phyloP scores from a whole-genome alignment of 306 rosid genomes.

The Pyrus communis region DNA sequence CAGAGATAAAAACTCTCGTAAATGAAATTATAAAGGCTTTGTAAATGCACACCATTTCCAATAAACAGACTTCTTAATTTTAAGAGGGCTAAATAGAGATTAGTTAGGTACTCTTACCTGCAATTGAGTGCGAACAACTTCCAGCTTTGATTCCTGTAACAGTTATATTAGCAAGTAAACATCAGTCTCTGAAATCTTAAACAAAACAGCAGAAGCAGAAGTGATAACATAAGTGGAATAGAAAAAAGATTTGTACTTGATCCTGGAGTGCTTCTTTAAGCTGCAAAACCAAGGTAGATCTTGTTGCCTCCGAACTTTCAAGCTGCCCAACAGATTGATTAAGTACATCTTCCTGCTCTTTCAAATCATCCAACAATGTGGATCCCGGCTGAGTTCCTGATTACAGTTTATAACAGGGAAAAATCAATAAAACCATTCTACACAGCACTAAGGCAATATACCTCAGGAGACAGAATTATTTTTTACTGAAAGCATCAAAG shows the following conservation, averaged over 20 bases:
- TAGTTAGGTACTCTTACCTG: conserved; percentile 48
- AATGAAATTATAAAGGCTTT: neutral
- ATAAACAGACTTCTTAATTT: neutral
- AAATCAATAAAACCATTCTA: neutral
- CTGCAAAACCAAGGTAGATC: conserved; percentile 57
- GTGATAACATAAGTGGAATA: neutral
- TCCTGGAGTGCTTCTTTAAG: conserved; percentile 82
- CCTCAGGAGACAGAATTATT: neutral
- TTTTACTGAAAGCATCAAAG: neutral
- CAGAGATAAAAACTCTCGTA: neutral
- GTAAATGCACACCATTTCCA: neutral
- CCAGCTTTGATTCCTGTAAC: conserved; percentile 79
- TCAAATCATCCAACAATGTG: conserved; percentile 49
- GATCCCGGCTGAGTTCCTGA: conserved; percentile 63
- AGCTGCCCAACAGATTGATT: conserved; percentile 52
- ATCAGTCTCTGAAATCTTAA: neutral
- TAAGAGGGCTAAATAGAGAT: neutral
- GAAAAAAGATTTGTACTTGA: conserved; percentile 40
- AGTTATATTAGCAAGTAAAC: conserved; percentile 17
- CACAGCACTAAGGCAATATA: neutral
- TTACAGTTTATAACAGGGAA: neutral
- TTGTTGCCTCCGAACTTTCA: conserved; percentile 51
- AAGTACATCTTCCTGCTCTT: conserved; percentile 60
- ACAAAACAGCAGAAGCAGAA: neutral
- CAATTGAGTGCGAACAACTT: conserved; percentile 52